A percentile compares a stretch with the other conserved stretches of the same genome.
Evolutionary conservation across 140 eudicot species (phyloP).

Genomic region (Bidens hawaiensis): DNA sequence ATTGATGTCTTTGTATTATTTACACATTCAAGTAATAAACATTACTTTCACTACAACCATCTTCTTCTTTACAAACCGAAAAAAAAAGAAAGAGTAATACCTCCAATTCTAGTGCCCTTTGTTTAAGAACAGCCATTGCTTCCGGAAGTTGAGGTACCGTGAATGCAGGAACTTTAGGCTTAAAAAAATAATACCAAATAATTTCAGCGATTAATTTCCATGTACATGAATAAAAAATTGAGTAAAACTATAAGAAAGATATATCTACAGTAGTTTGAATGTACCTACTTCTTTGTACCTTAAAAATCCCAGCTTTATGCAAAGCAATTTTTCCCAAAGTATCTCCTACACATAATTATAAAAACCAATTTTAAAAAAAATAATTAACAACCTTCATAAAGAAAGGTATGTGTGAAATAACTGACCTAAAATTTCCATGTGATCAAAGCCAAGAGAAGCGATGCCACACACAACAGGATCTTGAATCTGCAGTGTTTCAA

Average conservation of each 20-base stretch:
- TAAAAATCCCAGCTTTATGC: slow-evolving; percentile 91
- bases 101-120: slow-evolving; percentile 51
- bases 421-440: slow-evolving; percentile 75
- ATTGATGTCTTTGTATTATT: too few relatives aligned
- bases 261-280: slow-evolving; percentile 13
- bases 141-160: slow-evolving; percentile 76
- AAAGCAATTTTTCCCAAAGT: slow-evolving; percentile 70
- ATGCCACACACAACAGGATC: slow-evolving; percentile 86
- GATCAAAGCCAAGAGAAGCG: slow-evolving; percentile 91
- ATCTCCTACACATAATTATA: slow-evolving; percentile 49
- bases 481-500: slow-evolving; percentile 56
- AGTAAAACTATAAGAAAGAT: slow-evolving; percentile 3
- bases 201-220: slow-evolving; percentile 35
- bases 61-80: too few relatives aligned
- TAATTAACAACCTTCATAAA: neutral
- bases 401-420: slow-evolving; percentile 7
- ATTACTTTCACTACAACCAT: too few relatives aligned
- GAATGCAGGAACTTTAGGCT: slow-evolving; percentile 85
- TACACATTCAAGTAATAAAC: too few relatives aligned
- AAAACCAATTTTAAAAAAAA: neutral
- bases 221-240: slow-evolving; percentile 15
- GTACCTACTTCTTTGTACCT: slow-evolving; percentile 46
- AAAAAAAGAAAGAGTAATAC: too few relatives aligned
- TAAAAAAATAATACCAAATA: slow-evolving; percentile 41
- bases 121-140: slow-evolving; percentile 71